Conservation (phyloP, 176 grass and related monocot genomes). For the Poa pratensis region DNA sequence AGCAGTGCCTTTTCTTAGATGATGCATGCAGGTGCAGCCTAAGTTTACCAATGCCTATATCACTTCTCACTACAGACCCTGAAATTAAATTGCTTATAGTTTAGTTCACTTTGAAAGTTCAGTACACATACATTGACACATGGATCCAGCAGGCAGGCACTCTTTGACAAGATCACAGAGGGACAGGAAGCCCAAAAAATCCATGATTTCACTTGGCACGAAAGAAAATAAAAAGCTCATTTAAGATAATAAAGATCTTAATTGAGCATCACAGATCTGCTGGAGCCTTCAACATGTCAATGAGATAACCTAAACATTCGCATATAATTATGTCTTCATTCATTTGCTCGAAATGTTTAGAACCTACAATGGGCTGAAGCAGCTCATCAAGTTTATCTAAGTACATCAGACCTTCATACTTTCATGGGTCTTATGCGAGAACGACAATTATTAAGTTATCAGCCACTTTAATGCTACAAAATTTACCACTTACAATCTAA, state of each 20-base stretch:
- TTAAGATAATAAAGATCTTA: constrained; percentile 19
- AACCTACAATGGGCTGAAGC: not conserved
- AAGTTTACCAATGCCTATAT: not conserved
- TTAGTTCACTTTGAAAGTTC: not conserved
- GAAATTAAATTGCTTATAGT: not conserved
- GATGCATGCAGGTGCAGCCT: not conserved
- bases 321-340: not conserved
- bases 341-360: not conserved
- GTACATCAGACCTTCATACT: not conserved
- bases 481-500: constrained; percentile 8
- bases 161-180: not conserved
- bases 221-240: constrained; percentile 6
- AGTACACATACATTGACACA: not conserved
- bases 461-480: not conserved
- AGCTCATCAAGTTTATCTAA: not conserved
- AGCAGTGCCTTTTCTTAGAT: not conserved
- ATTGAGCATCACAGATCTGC: not conserved
- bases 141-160: not conserved
- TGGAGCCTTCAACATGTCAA: constrained; percentile 21
- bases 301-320: not conserved
- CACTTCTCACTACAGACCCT: not conserved
- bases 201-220: not conserved
- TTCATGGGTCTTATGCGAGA: not conserved
- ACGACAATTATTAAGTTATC: not conserved
- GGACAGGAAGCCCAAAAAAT: not conserved